Evolutionary conservation across 225 moss, liverwort and hornwort genomes (phyloP).

Genomic region (Anthoceros angustus): DNA sequence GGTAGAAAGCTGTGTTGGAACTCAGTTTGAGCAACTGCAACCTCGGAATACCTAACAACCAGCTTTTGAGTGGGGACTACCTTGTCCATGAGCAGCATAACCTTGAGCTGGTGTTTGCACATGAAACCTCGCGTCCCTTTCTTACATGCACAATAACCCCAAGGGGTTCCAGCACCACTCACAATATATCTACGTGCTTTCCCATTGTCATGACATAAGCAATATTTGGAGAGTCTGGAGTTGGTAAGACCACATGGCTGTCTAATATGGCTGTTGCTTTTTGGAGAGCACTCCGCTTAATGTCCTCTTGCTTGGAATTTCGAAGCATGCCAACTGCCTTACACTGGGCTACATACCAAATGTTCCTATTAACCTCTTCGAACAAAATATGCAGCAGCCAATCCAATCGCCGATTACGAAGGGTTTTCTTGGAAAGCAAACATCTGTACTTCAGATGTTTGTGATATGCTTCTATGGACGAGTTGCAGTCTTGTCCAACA

Average conservation of each 20-base stretch:
- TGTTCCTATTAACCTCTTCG: too few relatives aligned
- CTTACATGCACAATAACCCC: too few relatives aligned
- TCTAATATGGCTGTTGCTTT: neutral
- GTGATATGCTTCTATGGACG: neutral
- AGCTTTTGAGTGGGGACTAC: neutral
- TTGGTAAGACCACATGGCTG: neutral
- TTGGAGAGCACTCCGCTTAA: neutral
- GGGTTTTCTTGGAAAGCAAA: neutral
- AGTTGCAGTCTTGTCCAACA: neutral
- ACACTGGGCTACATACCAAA: neutral
- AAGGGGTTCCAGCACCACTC: too few relatives aligned
- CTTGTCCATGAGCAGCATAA: neutral
- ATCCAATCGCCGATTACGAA: neutral
- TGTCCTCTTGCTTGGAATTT: neutral
- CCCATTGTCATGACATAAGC: too few relatives aligned
- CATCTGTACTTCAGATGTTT: neutral
- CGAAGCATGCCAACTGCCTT: neutral
- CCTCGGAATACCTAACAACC: neutral
- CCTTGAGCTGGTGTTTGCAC: neutral
- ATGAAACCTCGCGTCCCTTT: neutral
- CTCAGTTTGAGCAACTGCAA: neutral
- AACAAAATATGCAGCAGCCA: slow-evolving; percentile 1
- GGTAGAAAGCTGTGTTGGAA: neutral
- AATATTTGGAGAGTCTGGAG: neutral
- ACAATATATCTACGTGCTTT: too few relatives aligned